A percentile compares a stretch with the other conserved stretches of the same genome.
Conservation (phyloP, 352 stramenopile species). For the Pythium dissimile region DNA sequence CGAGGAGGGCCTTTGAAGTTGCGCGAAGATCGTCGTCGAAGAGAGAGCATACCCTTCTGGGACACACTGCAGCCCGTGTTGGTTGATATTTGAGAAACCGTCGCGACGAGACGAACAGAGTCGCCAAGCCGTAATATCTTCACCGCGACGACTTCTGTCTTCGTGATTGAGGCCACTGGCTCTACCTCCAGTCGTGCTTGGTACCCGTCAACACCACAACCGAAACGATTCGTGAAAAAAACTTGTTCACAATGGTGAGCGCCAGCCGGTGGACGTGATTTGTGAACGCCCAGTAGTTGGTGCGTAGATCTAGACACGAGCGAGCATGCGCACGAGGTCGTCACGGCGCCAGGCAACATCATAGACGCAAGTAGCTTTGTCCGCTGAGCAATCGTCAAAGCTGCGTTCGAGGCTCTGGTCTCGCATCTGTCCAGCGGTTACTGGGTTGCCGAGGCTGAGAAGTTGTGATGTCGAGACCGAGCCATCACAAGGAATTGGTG, state of each 20-base stretch:
- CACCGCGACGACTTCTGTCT: slow-evolving; percentile 38
- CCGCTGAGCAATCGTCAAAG: not conserved
- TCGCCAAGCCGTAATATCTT: slow-evolving; percentile 29
- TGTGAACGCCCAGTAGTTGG: not conserved
- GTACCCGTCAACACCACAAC: slow-evolving; percentile 5
- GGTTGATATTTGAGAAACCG: slow-evolving; percentile 53
- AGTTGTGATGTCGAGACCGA: slow-evolving; percentile 7
- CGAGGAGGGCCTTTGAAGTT: slow-evolving; percentile 30
- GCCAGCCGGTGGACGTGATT: too few species aligned
- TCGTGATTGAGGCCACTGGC: slow-evolving; percentile 23
- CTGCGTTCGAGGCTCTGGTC: not conserved
- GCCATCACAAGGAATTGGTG: too few species aligned
- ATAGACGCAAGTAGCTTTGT: slow-evolving; percentile 14
- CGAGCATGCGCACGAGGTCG: slow-evolving; percentile 23
- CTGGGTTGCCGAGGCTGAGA: not conserved
- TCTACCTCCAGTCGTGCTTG: slow-evolving; percentile 8
- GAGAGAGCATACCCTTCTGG: slow-evolving; percentile 48
- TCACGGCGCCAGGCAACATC: slow-evolving; percentile 19
- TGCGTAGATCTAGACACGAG: slow-evolving; percentile 17
- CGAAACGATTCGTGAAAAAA: slow-evolving; percentile 1
- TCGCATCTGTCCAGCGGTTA: not conserved
- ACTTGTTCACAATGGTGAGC: too few species aligned
- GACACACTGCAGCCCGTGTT: slow-evolving; percentile 43
- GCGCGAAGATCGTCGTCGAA: slow-evolving; percentile 22
- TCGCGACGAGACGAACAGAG: slow-evolving; percentile 28